Evolutionary conservation across 2,329 filamentous ascomycete species (phyloP).

Genomic region (Teratosphaeria destructans): DNA sequence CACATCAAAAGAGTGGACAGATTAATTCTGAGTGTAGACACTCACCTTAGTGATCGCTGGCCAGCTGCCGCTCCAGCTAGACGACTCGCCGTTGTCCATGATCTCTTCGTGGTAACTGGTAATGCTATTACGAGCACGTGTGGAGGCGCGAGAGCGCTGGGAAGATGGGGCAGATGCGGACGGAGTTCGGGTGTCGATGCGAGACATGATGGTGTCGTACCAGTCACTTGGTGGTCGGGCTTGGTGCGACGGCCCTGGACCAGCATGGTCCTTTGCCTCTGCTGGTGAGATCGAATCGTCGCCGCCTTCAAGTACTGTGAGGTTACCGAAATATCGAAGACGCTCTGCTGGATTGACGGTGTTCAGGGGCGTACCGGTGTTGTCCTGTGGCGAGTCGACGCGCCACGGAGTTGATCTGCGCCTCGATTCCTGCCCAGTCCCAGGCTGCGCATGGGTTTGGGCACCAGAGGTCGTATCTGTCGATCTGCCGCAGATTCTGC

Average conservation of each 20-base stretch:
- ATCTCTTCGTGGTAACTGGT: not conserved
- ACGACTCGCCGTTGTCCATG: not conserved
- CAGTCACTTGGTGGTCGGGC: not conserved
- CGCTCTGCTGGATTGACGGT: no score
- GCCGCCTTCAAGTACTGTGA: not conserved
- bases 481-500: not conserved
- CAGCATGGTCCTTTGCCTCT: not conserved
- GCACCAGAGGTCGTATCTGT: not conserved
- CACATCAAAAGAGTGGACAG: not conserved
- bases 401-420: not conserved
- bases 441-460: not conserved
- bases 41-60: not conserved
- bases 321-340: not conserved
- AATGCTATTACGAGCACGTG: not conserved
- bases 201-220: not conserved
- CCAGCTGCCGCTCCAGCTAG: not conserved
- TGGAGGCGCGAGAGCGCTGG: not conserved
- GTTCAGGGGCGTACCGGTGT: no score
- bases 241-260: not conserved
- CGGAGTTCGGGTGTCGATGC: not conserved
- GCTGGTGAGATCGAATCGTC: not conserved
- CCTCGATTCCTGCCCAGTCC: not conserved
- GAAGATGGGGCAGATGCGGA: not conserved
- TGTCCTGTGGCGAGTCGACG: not conserved
- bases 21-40: not conserved